Conservation (phyloP, 73 alveolate species). For the Blepharisma japonicum region DNA sequence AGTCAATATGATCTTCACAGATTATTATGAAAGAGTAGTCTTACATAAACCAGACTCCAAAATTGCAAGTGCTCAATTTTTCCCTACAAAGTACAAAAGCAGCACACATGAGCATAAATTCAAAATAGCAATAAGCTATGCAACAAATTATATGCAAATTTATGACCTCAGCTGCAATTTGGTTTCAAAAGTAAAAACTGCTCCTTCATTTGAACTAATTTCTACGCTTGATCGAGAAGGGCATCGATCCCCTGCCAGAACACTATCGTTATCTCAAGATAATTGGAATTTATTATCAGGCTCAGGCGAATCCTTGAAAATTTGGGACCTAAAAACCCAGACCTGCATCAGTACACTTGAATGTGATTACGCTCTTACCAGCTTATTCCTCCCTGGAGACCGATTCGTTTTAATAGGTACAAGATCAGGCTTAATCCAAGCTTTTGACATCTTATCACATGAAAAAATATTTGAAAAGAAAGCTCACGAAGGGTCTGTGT, state of each 20-base stretch:
- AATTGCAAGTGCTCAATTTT: not conserved
- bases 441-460: slow-evolving; percentile 9
- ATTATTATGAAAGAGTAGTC: slow-evolving; percentile 19
- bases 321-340: slow-evolving; percentile 18
- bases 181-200: not conserved
- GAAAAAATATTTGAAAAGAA: not conserved
- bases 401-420: not conserved
- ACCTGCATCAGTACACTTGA: not conserved
- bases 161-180: not conserved
- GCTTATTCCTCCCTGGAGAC: slow-evolving; percentile 14
- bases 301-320: slow-evolving; percentile 25
- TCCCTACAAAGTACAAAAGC: not conserved
- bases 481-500: slow-evolving; percentile 18
- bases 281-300: slow-evolving; percentile 20
- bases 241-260: slow-evolving; percentile 25
- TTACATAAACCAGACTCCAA: slow-evolving; percentile 14
- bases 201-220: not conserved
- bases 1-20: not conserved
- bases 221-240: slow-evolving; percentile 27
- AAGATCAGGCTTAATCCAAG: not conserved
- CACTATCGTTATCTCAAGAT: slow-evolving; percentile 29
- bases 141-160: not conserved
- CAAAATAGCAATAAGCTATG: not conserved
- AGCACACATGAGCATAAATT: not conserved
- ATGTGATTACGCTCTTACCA: not conserved